These are phyloP conservation scores for Fomes fomentarius DNA, from an alignment of 1,284 basidiomycete genomes.

Conservation along the genomic window DNA sequence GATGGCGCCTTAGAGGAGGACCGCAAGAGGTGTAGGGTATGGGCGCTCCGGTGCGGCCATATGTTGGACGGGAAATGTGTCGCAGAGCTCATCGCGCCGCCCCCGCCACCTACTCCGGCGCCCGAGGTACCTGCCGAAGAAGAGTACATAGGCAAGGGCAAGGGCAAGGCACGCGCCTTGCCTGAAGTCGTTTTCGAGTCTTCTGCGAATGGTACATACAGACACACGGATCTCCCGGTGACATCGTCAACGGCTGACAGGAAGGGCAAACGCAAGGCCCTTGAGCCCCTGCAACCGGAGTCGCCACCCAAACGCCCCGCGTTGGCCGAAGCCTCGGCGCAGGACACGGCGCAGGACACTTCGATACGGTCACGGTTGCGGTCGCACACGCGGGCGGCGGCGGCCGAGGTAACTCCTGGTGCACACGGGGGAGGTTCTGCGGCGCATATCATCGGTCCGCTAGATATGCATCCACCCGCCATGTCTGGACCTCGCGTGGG, in stretches of 20 bases:
- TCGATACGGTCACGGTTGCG: slow-evolving; percentile 24
- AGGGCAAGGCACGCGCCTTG: slow-evolving; percentile 26
- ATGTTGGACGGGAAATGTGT: slow-evolving; percentile 77
- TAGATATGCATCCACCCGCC: too few relatives aligned
- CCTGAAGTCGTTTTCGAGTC: too few relatives aligned
- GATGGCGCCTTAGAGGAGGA: slow-evolving; percentile 37
- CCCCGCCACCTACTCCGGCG: slow-evolving; percentile 35
- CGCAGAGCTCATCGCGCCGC: slow-evolving; percentile 54
- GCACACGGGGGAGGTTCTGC: not conserved
- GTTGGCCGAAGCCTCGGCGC: not conserved
- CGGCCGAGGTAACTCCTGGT: slow-evolving; percentile 7
- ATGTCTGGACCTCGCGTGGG: not conserved
- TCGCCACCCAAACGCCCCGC: slow-evolving; percentile 16
- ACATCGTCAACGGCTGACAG: slow-evolving; percentile 4
- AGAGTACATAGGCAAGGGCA: slow-evolving; percentile 21
- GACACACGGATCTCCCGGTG: not conserved
- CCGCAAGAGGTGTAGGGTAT: slow-evolving; percentile 49
- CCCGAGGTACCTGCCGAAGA: not conserved
- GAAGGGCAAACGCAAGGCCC: slow-evolving; percentile 26
- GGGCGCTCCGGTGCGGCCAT: slow-evolving; percentile 76
- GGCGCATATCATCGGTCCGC: slow-evolving; percentile 7
- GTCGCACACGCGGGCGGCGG: slow-evolving; percentile 12
- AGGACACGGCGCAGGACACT: slow-evolving; percentile 7
- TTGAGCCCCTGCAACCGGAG: slow-evolving; percentile 18
- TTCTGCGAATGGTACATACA: not conserved